phyloP scores from a whole-genome alignment of 768 basidiomycete species.

The Fomitopsis pulvina region DNA sequence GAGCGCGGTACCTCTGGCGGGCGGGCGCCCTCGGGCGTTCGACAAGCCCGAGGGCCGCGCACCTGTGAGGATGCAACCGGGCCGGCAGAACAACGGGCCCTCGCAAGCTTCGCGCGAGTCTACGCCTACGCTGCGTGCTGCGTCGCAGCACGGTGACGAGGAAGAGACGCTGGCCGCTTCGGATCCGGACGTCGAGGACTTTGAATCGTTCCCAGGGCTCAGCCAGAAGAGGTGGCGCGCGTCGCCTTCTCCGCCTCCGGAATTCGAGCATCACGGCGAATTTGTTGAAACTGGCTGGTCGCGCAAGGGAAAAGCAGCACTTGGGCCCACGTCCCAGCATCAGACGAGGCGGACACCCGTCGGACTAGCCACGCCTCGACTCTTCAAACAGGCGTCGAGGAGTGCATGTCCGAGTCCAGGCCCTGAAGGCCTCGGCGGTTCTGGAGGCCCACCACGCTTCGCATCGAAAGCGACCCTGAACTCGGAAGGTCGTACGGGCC shows the following conservation, averaged over 20 bases:
- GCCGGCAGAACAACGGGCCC: no score
- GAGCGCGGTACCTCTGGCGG: not conserved
- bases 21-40: not conserved
- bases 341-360: no score
- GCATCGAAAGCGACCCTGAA: no score
- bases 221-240: not conserved
- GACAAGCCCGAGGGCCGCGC: no score
- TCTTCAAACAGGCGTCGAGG: no score
- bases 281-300: not conserved
- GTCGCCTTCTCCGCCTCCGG: constrained; percentile 15
- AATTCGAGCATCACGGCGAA: not conserved
- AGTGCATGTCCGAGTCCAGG: no score
- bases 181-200: not conserved
- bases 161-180: not conserved
- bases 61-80: no score
- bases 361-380: no score
- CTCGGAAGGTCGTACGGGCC: no score
- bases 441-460: no score
- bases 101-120: not conserved
- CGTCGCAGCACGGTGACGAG: not conserved
- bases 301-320: not conserved
- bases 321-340: no score
- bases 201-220: not conserved
- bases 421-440: no score
- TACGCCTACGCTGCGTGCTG: not conserved